Percentiles rank a stretch among this genome's conserved stretches.
Evolutionary conservation across 2,329 filamentous ascomycete genomes (phyloP).

Genomic region (Colletotrichum musicola): DNA sequence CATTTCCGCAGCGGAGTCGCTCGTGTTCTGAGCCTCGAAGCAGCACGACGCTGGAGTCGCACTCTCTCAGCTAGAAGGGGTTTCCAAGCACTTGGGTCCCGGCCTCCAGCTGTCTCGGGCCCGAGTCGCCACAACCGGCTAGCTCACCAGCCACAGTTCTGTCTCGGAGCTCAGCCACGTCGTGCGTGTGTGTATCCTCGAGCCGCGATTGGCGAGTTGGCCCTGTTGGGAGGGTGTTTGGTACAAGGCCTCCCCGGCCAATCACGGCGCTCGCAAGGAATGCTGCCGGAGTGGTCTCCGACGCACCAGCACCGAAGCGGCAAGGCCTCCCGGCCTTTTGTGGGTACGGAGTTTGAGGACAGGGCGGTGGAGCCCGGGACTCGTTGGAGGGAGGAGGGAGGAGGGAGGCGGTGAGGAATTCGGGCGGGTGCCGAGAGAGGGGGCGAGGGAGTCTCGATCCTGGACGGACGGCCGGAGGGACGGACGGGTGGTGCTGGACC

Average conservation of each 20-base stretch:
- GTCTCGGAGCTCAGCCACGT: conserved; percentile 30
- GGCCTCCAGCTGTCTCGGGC: too few relatives aligned
- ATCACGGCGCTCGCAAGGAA: conserved; percentile 14
- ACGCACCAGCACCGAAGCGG: conserved; percentile 36
- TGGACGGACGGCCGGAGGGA: conserved; percentile 10
- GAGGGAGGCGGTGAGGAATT: conserved; percentile 33
- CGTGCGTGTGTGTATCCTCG: conserved; percentile 1
- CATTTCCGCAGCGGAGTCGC: conserved; percentile 19
- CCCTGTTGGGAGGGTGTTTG: conserved; percentile 18
- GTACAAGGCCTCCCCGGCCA: conserved; percentile 16
- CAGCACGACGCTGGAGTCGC: conserved; percentile 9
- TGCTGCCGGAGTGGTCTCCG: conserved; percentile 32
- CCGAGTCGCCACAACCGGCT: neutral
- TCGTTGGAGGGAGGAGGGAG: conserved; percentile 16
- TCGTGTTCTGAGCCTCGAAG: conserved; percentile 8
- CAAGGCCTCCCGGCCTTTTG: conserved; percentile 24
- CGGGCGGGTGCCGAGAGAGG: conserved; percentile 24
- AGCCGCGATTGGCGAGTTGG: conserved; percentile 29
- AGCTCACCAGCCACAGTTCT: conserved; percentile 21
- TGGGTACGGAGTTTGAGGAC: conserved; percentile 17
- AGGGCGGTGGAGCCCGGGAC: conserved; percentile 16
- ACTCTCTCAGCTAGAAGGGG: neutral
- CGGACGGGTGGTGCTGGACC: neutral
- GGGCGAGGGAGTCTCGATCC: neutral
- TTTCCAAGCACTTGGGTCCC: conserved; percentile 18